Evolutionary conservation across 1,284 basidiomycete genomes (phyloP).

Genomic region (Farysia itapuensis): DNA sequence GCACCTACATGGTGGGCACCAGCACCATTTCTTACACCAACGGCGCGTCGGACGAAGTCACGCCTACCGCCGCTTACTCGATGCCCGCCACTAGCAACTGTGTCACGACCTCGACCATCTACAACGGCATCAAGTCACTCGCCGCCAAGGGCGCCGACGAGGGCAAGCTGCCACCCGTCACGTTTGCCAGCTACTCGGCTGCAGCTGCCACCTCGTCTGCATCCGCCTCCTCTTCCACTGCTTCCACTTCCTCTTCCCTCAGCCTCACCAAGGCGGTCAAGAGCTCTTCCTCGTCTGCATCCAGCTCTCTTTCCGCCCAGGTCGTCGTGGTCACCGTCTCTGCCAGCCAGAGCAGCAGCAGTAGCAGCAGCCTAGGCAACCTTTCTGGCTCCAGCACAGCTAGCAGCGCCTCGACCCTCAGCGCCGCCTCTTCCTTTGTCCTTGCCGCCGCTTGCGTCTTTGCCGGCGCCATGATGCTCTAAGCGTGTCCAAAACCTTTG

Average conservation of each 20-base stretch:
- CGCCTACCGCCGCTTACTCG: constrained; percentile 55
- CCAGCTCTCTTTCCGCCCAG: constrained; percentile 1
- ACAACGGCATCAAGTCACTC: constrained; percentile 52
- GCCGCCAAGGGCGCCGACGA: constrained; percentile 5
- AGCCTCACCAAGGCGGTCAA: no score
- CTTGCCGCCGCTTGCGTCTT: constrained; percentile 19
- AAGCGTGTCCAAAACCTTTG: constrained; percentile 1
- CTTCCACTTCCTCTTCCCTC: constrained; percentile 4
- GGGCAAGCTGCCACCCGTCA: no score
- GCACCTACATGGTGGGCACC: constrained; percentile 36
- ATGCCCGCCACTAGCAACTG: constrained; percentile 53
- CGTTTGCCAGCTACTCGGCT: constrained; percentile 1
- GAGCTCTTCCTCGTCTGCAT: constrained; percentile 5
- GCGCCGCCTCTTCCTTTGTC: constrained; percentile 7
- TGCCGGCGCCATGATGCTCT: constrained; percentile 41
- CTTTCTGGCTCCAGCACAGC: constrained; percentile 3
- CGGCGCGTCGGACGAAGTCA: constrained; percentile 45
- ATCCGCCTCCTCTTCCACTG: constrained; percentile 2
- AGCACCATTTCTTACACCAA: constrained; percentile 50
- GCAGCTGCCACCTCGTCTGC: constrained; percentile 8
- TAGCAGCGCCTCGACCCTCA: constrained; percentile 13
- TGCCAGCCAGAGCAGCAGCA: neutral
- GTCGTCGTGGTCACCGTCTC: neutral
- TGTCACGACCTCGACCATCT: constrained; percentile 29
- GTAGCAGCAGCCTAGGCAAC: constrained; percentile 1